A percentile compares a stretch with the other conserved stretches of the same genome.
Conservation (phyloP, 306 rosid species). For the Vigna hirtella region DNA sequence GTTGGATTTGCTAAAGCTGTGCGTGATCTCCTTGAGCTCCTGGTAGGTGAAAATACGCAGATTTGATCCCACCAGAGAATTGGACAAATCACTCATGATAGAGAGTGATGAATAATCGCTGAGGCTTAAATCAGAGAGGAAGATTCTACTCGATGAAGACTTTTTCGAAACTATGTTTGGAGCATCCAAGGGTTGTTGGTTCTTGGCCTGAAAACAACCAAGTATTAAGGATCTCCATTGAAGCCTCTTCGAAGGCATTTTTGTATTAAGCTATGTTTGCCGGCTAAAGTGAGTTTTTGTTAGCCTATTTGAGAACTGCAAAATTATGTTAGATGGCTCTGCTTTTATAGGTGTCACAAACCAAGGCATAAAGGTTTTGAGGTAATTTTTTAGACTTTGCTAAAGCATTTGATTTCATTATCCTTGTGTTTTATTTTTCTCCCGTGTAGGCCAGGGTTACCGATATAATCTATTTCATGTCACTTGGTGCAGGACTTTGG, state of each 20-base stretch:
- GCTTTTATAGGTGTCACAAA: conserved; percentile 43
- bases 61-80: conserved; percentile 74
- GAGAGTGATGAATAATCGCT: conserved; percentile 71
- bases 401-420: conserved; percentile 37
- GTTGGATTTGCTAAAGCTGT: conserved; percentile 60
- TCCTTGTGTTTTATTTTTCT: background rate
- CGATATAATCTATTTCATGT: conserved; percentile 21
- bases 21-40: conserved; percentile 72
- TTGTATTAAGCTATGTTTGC: background rate
- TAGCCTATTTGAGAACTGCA: conserved; percentile 36
- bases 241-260: conserved; percentile 60
- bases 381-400: conserved; percentile 32
- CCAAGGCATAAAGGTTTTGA: conserved; percentile 31
- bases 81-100: conserved; percentile 79
- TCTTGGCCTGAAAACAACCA: conserved; percentile 60
- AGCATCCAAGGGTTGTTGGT: conserved; percentile 34
- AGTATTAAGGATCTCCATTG: conserved; percentile 52
- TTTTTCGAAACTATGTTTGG: conserved; percentile 49
- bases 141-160: conserved; percentile 59
- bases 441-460: conserved; percentile 34
- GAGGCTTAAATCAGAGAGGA: conserved; percentile 75
- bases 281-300: conserved; percentile 29
- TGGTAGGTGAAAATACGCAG: conserved; percentile 73
- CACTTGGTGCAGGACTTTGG: conserved; percentile 31
- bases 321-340: conserved; percentile 27